Evolutionary conservation across 1,284 basidiomycete genomes (phyloP).

Genomic region (Ustilago bromivora): DNA sequence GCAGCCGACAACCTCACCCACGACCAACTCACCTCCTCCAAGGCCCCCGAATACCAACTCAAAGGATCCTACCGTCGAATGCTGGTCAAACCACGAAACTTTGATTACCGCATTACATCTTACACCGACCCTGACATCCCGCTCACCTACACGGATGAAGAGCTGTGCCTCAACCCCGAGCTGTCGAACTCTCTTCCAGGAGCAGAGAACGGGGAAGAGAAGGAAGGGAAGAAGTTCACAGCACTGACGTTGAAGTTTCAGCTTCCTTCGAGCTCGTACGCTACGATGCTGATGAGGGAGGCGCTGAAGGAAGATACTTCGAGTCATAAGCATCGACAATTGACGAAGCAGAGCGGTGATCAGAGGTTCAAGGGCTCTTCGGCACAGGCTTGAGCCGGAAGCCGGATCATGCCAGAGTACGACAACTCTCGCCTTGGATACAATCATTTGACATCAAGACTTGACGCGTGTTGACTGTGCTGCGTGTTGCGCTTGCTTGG

Average conservation of each 20-base stretch:
- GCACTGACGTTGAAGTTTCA: slow-evolving; percentile 62
- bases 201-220: background rate
- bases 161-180: slow-evolving; percentile 74
- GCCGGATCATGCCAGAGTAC: background rate
- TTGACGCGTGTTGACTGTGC: background rate
- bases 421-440: background rate
- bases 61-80: slow-evolving; percentile 93
- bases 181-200: slow-evolving; percentile 6
- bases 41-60: slow-evolving; percentile 82
- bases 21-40: slow-evolving; percentile 77
- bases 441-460: background rate
- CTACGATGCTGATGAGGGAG: slow-evolving; percentile 67
- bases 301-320: slow-evolving; percentile 66
- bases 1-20: slow-evolving; percentile 87
- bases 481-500: background rate
- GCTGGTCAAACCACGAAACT: slow-evolving; percentile 82
- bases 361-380: slow-evolving; percentile 41
- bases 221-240: slow-evolving; percentile 31
- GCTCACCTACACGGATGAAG: slow-evolving; percentile 93
- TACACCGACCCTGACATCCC: slow-evolving; percentile 94
- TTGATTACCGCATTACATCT: slow-evolving; percentile 82
- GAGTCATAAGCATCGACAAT: slow-evolving; percentile 50
- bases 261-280: slow-evolving; percentile 64
- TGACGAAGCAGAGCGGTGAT: slow-evolving; percentile 57
- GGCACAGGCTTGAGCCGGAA: background rate